Evolutionary conservation across 148 eudicot species (phyloP), one percentile per base, ranked within the genome.

Genomic region (Chenopodium suecicum): DNA sequence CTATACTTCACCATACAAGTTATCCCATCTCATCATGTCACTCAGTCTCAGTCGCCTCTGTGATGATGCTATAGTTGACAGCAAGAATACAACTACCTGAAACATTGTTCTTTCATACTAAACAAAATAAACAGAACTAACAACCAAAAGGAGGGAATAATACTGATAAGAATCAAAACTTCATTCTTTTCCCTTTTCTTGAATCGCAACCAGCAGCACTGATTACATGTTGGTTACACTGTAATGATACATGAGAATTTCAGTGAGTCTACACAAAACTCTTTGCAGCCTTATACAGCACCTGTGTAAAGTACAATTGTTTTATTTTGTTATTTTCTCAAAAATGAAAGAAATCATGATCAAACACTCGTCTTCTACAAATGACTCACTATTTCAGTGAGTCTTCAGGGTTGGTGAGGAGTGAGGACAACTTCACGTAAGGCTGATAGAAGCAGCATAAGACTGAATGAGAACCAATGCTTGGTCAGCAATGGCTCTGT

Each of bases 401-500:
- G 44, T 41, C 44, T 41, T 41, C 44, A 41, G 44, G 44, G 44
- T 41, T 41, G 44, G 44, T 41, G 7, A 41, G 44, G 44, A 41
- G 44, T 41, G 44, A 41, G 44, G 7, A 41, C 44, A 41, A 68
- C 60, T 41, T 90, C 81, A 95, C 14, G 89, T 79, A 76, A 89
- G 89, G 86, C 97, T 91, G 78, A 90, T 66, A 48, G 93, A 89
- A 79, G 94, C 90, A 23, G 97, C 89, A 71, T 93, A 95, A 9
- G 98, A 88, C 74, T 88, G 92, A 67, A 95, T 83, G 48, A 95
- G 83, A 48, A 90, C 83, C 63, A 95, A 84, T 72, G 98, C 94
- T 86, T 95, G 98, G 87, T 93, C 97, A 2, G 94, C 84, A 79
- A 95, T 90, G 77, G 98, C 98, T 71, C 93, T 80, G 82, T 92